phyloP scores from a whole-genome alignment of 164 flowering plant species.

The Brasenia schreberi region DNA sequence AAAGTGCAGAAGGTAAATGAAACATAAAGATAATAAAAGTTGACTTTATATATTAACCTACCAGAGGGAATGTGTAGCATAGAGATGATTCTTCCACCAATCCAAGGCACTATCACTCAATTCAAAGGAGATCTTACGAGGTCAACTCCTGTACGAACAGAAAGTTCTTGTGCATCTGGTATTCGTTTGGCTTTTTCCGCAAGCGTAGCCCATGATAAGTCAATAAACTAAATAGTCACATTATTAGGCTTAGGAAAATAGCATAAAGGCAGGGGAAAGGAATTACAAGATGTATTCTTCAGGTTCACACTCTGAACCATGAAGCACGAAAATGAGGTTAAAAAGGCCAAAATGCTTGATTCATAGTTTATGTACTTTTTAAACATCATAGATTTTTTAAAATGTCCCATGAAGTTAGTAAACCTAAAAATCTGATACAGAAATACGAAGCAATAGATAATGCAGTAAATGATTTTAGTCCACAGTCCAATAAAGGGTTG shows the following conservation, averaged over 20 bases:
- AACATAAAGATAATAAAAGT: not conserved
- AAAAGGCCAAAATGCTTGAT: too few relatives aligned
- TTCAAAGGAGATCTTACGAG: conserved; percentile 63
- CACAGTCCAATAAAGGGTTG: too few relatives aligned
- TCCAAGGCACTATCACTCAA: conserved; percentile 85
- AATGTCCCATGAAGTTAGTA: too few relatives aligned
- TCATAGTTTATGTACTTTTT: too few relatives aligned
- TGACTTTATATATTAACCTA: conserved; percentile 10
- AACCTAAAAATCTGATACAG: too few relatives aligned
- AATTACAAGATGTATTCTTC: too few relatives aligned
- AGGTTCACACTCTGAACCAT: not conserved
- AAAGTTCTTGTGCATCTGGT: conserved; percentile 38
- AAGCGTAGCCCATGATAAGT: conserved; percentile 5
- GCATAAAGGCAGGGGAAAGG: not conserved
- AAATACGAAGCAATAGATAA: too few relatives aligned
- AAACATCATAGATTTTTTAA: too few relatives aligned
- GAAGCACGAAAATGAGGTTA: too few relatives aligned
- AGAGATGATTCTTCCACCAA: conserved; percentile 90
- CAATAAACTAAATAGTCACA: not conserved
- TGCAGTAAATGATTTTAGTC: too few relatives aligned
- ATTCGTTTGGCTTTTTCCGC: conserved; percentile 58
- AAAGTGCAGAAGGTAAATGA: not conserved
- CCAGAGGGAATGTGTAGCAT: conserved; percentile 87
- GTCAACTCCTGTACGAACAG: conserved; percentile 53
- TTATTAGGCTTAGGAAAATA: too few relatives aligned